These are phyloP conservation scores for Microsporum ferrugineum DNA, from an alignment of 2,329 filamentous ascomycete species.

Conservation along the genomic window DNA sequence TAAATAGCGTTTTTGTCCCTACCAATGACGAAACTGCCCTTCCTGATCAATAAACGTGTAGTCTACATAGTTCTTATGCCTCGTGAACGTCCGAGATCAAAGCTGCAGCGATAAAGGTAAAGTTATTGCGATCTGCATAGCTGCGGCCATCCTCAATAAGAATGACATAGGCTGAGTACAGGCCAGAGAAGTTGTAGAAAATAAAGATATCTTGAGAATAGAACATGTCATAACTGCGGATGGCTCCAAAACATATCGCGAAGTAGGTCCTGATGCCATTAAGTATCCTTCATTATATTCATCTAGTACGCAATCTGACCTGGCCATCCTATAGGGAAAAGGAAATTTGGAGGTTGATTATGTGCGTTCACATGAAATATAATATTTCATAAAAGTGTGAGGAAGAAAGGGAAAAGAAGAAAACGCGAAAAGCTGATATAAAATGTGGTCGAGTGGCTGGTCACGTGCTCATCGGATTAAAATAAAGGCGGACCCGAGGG, in stretches of 20 bases:
- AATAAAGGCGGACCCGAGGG: not conserved
- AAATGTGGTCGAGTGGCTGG: not conserved
- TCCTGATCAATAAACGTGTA: not conserved
- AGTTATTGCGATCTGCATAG: not conserved
- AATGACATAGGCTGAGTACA: not conserved
- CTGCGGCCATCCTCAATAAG: not conserved
- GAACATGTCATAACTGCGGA: slow-evolving; percentile 28
- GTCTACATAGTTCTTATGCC: no score
- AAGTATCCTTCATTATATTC: slow-evolving; percentile 14
- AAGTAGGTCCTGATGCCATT: slow-evolving; percentile 13
- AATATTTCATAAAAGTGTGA: slow-evolving; percentile 31
- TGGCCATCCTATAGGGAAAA: slow-evolving; percentile 31
- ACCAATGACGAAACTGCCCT: not conserved
- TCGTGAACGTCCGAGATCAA: no score
- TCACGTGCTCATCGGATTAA: not conserved
- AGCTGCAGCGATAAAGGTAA: not conserved
- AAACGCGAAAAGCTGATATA: slow-evolving; percentile 9
- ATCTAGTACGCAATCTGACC: slow-evolving; percentile 41
- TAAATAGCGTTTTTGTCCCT: no score
- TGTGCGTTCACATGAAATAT: slow-evolving; percentile 30
- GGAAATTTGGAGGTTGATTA: slow-evolving; percentile 40
- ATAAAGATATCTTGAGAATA: not conserved
- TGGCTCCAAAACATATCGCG: slow-evolving; percentile 23
- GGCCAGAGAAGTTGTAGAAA: not conserved
- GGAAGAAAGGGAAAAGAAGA: slow-evolving; percentile 12